Percentiles rank a stretch among this genome's conserved stretches.
Conservation (phyloP, 2,329 filamentous ascomycete genomes). For the Cryoendolithus antarcticus region DNA sequence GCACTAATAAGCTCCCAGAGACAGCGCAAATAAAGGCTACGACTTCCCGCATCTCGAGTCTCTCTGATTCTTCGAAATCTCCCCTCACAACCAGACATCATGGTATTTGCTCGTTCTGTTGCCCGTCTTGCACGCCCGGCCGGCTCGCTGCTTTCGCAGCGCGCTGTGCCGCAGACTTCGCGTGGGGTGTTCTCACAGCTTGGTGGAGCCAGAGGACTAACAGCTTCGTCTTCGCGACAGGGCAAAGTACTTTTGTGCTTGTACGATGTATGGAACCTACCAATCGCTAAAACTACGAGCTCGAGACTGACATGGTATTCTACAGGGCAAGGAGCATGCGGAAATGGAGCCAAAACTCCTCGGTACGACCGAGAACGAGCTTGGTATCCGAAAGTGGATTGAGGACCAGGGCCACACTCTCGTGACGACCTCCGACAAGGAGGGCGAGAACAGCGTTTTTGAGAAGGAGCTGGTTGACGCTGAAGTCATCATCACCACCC, state of each 20-base stretch:
- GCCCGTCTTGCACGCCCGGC: conserved; percentile 45
- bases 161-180: conserved; percentile 27
- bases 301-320: conserved; percentile 3
- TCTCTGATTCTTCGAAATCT: no score
- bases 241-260: conserved; percentile 91
- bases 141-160: conserved; percentile 35
- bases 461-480: conserved; percentile 93
- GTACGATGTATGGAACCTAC: conserved; percentile 61
- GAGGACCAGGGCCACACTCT: conserved; percentile 94
- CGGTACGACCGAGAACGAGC: conserved; percentile 96
- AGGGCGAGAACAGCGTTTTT: conserved; percentile 82
- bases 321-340: conserved; percentile 67
- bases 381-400: conserved; percentile 93
- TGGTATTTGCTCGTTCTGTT: conserved; percentile 51
- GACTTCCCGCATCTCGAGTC: no score
- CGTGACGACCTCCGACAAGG: conserved; percentile 95
- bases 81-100: conserved; percentile 24
- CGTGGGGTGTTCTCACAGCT: conserved; percentile 29
- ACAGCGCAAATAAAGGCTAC: no score
- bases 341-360: conserved; percentile 77
- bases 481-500: conserved; percentile 98
- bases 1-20: no score
- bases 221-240: conserved; percentile 57
- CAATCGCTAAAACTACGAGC: not conserved
- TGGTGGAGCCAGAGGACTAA: conserved; percentile 49